These are phyloP conservation scores for Cryphonectria nitschkei DNA, from an alignment of 2,329 filamentous ascomycete species.

Conservation along the genomic window DNA sequence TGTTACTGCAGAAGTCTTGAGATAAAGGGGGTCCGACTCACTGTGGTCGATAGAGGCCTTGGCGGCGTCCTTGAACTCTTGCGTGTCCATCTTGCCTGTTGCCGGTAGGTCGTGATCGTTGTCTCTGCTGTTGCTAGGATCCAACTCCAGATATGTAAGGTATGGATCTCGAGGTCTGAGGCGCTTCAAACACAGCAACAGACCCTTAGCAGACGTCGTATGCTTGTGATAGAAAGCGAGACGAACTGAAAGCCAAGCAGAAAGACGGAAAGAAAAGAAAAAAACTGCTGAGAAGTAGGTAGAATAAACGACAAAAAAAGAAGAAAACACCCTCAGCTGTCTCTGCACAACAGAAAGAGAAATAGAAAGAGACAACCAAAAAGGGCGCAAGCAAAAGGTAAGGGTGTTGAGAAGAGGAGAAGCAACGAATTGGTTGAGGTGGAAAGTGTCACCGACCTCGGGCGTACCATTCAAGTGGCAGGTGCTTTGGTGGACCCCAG, in stretches of 20 bases:
- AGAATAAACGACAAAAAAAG: neutral
- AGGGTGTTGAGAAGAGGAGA: neutral
- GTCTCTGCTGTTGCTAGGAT: neutral
- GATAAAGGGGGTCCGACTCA: slow-evolving; percentile 45
- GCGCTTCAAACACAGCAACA: too few species aligned
- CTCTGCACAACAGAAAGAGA: neutral
- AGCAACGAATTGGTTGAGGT: neutral
- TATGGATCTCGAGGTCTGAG: neutral
- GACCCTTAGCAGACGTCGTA: too few species aligned
- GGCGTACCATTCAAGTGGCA: neutral
- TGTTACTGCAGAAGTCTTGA: slow-evolving; percentile 17
- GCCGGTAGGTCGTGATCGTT: too few species aligned
- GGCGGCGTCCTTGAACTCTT: slow-evolving; percentile 77
- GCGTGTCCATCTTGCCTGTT: slow-evolving; percentile 67
- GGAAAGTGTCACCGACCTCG: neutral
- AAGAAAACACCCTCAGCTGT: neutral
- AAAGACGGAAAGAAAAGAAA: too few species aligned
- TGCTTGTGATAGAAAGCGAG: neutral
- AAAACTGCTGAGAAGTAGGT: too few species aligned
- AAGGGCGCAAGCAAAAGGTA: neutral
- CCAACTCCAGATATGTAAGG: neutral
- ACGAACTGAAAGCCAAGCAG: too few species aligned
- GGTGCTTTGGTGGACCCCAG: neutral
- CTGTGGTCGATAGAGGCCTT: slow-evolving; percentile 82
- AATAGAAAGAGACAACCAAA: neutral